phyloP scores from a whole-genome alignment of 352 stramenopile species.

The Globisporangium heterothallicum region DNA sequence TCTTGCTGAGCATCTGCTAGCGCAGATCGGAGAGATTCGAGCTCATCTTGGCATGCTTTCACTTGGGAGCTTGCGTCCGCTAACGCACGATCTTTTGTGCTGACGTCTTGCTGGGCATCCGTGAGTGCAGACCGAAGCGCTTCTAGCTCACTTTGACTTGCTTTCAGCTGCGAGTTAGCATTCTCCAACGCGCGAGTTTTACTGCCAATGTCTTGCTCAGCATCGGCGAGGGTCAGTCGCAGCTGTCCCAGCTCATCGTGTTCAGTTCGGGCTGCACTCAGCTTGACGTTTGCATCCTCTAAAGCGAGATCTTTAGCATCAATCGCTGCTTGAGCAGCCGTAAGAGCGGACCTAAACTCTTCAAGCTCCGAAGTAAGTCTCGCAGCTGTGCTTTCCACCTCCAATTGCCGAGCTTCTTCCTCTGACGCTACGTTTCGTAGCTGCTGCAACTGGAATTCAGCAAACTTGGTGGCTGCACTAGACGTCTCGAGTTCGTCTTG shows the following conservation, averaged over 20 bases:
- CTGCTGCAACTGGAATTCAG: conserved; percentile 75
- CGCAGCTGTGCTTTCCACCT: conserved; percentile 18
- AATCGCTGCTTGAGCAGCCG: conserved; percentile 2
- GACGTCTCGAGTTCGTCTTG: conserved; percentile 81
- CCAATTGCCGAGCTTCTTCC: conserved; percentile 36
- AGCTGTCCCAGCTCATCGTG: conserved; percentile 5
- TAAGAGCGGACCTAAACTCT: conserved; percentile 5
- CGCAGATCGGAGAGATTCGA: conserved; percentile 8
- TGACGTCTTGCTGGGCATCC: background rate
- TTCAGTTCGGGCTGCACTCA: background rate
- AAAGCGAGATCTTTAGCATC: conserved; percentile 7
- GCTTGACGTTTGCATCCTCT: conserved; percentile 5
- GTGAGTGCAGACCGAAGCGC: conserved; percentile 2
- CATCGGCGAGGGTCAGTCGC: background rate
- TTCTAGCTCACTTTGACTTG: conserved; percentile 1
- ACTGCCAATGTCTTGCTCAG: conserved; percentile 5
- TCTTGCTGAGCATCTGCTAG: background rate
- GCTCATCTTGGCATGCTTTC: conserved; percentile 3
- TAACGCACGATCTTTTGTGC: background rate
- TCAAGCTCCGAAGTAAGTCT: conserved; percentile 16
- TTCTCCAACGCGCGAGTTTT: conserved; percentile 9
- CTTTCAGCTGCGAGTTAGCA: conserved; percentile 4
- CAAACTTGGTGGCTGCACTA: conserved; percentile 70
- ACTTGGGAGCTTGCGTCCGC: conserved; percentile 1
- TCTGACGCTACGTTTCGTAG: conserved; percentile 47